Conservation (phyloP, 176 grass and related monocot genomes). For the Themeda triandra region DNA sequence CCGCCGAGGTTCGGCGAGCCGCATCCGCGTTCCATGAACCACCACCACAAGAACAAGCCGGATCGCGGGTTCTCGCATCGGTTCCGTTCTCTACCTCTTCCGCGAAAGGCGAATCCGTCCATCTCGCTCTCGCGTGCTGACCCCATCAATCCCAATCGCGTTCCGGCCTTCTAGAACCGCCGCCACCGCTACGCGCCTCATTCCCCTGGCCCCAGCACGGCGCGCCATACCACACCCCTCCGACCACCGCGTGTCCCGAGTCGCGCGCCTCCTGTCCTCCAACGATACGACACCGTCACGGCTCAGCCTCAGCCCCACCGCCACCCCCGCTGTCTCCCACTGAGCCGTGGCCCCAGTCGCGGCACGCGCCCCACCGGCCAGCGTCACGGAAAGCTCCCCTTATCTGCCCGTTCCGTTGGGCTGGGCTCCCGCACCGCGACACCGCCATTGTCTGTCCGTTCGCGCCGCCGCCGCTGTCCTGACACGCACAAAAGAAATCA, state of each 20-base stretch:
- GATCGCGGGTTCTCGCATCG: no score
- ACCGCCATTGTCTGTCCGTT: not conserved
- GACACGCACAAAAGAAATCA: not conserved
- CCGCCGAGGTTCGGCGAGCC: not conserved
- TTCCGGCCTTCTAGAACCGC: not conserved
- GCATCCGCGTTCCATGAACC: not conserved
- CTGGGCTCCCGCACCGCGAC: not conserved
- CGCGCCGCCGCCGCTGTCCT: not conserved
- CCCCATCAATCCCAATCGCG: not conserved
- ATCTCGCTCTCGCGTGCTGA: not conserved
- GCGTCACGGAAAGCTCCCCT: not conserved
- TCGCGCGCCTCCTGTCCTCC: not conserved
- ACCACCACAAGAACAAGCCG: not conserved
- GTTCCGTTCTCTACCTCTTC: not conserved
- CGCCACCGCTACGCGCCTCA: not conserved
- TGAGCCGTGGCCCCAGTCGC: not conserved
- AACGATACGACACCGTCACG: not conserved
- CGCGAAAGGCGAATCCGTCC: not conserved
- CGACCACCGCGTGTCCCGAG: not conserved
- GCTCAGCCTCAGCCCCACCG: not conserved
- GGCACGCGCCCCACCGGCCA: not conserved
- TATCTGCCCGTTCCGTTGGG: no score
- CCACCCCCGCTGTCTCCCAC: not conserved
- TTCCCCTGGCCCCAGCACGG: not conserved
- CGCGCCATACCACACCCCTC: not conserved